Conservation (phyloP, 2,329 filamentous ascomycete genomes). For the Zalaria sp. region DNA sequence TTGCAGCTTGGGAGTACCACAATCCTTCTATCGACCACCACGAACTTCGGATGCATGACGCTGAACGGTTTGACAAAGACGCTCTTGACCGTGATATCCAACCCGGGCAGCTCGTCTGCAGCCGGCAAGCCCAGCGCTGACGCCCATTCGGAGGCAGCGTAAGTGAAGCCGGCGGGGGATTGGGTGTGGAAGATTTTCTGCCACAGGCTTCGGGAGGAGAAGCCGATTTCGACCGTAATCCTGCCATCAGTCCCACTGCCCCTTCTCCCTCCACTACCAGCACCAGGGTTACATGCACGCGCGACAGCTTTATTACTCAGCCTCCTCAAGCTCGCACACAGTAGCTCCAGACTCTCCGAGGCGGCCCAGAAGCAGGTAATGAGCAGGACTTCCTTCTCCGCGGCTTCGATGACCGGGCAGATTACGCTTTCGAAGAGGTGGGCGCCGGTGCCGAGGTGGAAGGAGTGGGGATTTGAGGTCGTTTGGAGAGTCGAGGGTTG, state of each 20-base stretch:
- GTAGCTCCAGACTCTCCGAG: constrained; percentile 44
- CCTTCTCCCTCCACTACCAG: constrained; percentile 51
- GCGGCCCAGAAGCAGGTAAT: constrained; percentile 74
- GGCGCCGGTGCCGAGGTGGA: constrained; percentile 31
- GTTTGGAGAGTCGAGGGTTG: constrained; percentile 20
- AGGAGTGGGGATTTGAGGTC: constrained; percentile 18
- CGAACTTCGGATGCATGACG: constrained; percentile 79
- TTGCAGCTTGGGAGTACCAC: constrained; percentile 70
- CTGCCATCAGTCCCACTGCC: constrained; percentile 9
- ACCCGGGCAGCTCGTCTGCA: constrained; percentile 35
- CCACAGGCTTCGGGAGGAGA: constrained; percentile 57
- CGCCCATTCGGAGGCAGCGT: constrained; percentile 49
- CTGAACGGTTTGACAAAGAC: constrained; percentile 69
- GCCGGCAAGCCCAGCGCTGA: constrained; percentile 49
- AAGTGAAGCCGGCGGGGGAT: constrained; percentile 45
- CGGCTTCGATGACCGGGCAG: constrained; percentile 45
- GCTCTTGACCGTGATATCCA: constrained; percentile 60
- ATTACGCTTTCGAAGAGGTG: constrained; percentile 30
- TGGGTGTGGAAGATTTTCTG: constrained; percentile 59
- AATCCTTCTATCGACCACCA: constrained; percentile 53
- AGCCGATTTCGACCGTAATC: constrained; percentile 56
- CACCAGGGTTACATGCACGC: constrained; percentile 57
- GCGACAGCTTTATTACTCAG: constrained; percentile 39
- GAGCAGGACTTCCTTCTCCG: constrained; percentile 53
- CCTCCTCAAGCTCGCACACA: constrained; percentile 43